phyloP scores from a whole-genome alignment of 352 stramenopile species.

The Pythium sp. region DNA sequence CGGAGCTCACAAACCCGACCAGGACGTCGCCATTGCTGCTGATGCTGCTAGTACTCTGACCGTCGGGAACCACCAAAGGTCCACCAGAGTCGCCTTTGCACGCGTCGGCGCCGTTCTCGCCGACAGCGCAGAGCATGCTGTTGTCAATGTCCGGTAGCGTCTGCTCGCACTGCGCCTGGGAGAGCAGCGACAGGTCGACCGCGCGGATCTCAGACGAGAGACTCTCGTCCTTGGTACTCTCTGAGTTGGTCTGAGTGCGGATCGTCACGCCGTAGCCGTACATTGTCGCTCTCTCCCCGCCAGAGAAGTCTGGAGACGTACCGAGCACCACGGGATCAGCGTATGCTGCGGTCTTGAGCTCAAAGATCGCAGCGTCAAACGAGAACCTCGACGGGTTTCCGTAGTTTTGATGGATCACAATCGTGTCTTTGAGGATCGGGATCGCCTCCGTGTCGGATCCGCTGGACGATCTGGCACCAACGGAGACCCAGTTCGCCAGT shows the following conservation, averaged over 20 bases:
- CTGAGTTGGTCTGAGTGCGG: neutral
- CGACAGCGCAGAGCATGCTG: constrained; percentile 28
- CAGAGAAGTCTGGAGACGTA: constrained; percentile 19
- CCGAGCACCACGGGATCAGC: constrained; percentile 22
- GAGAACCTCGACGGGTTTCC: constrained; percentile 22
- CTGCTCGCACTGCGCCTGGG: constrained; percentile 13
- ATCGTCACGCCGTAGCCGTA: constrained; percentile 25
- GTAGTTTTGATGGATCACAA: constrained; percentile 28
- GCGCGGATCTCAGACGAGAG: constrained; percentile 26
- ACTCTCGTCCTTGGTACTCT: constrained; percentile 1
- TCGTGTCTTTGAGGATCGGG: constrained; percentile 17
- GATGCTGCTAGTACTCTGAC: neutral
- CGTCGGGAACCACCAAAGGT: constrained; percentile 25
- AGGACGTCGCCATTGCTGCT: constrained; percentile 16
- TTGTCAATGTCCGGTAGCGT: constrained; percentile 28
- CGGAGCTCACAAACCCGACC: constrained; percentile 34
- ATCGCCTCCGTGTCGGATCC: constrained; percentile 27
- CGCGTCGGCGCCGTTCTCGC: constrained; percentile 22
- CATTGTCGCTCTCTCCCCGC: constrained; percentile 23
- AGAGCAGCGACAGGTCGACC: constrained; percentile 24
- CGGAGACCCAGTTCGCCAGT: constrained; percentile 25
- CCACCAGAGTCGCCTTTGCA: constrained; percentile 40
- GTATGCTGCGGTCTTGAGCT: constrained; percentile 28
- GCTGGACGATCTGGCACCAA: constrained; percentile 23
- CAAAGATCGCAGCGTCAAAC: constrained; percentile 32